Base-by-base conservation (phyloP, 257 asterid species). In the Ligustrum vulgare region DNA sequence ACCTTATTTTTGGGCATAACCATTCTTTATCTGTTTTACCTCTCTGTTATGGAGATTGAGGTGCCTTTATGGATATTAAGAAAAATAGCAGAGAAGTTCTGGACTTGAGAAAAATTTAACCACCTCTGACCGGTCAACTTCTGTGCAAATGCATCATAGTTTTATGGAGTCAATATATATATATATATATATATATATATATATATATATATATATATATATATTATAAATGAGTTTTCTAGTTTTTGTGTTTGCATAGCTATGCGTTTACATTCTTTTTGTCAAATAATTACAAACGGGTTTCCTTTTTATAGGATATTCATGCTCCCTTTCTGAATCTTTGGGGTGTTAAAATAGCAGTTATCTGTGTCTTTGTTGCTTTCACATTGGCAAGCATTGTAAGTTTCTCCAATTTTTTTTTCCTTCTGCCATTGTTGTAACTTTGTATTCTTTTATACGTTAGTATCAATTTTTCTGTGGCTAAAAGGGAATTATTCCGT, bases 311-410 rank as follows among this genome's bases (percentile, higher is more conserved):
- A 72, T 77, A 95, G 99, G 97, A 93, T 64, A 85, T 91, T 75
- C 99, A 95, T 84, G 97, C 97, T 54, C 97, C 97, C 33, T 75
- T 93, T 78, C 91, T 95, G 70, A 90, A 82, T 75, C 68, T 88
- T 70, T 93, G 97, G 97, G 97, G 91, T 67, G 97, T 93, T 70
- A 95, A 95, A 84, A 83, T 95, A 72, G 84, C 85, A 25, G 97
- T 95, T 22, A 80, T 95, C 47, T 84, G 90, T 71, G 83, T 84
- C 78, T 95, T 95, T 80, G 89, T 91, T 84, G 99, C 96, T 68
- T 85, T 93, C 69, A 70, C 96, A 23, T 72, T 95, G 83, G 97
- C 99, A 75, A 88, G 99, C 92, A 90, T 95, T 76, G 99, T 95
- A 89, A 89, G 98, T 79, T 81, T 68, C 73, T 74, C 68, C 32